phyloP scores from a whole-genome alignment of 2,329 filamentous ascomycete species.

The Pyricularia sp. region DNA sequence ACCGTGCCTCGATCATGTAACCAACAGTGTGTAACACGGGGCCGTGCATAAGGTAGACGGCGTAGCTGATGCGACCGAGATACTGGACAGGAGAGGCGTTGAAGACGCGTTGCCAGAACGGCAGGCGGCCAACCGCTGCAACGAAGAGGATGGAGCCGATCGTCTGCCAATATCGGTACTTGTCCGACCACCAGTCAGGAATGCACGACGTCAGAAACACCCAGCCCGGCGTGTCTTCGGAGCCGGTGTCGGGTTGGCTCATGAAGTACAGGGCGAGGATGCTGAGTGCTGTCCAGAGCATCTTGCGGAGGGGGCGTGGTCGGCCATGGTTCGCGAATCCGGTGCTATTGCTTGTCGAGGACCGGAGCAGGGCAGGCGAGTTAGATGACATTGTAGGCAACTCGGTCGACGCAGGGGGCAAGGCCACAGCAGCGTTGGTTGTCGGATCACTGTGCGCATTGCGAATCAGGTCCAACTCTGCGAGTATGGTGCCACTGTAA shows the following conservation, averaged over 20 bases:
- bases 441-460: conserved; percentile 28
- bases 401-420: neutral
- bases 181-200: conserved; percentile 36
- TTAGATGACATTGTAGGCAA: neutral
- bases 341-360: neutral
- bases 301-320: conserved; percentile 36
- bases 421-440: neutral
- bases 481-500: conserved; percentile 42
- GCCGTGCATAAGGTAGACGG: conserved; percentile 56
- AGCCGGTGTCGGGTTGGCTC: conserved; percentile 32
- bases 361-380: neutral
- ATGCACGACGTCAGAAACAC: conserved; percentile 35
- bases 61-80: conserved; percentile 51
- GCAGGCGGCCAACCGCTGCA: conserved; percentile 43
- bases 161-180: conserved; percentile 48
- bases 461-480: conserved; percentile 42
- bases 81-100: conserved; percentile 50
- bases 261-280: conserved; percentile 43
- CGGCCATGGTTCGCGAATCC: conserved; percentile 23
- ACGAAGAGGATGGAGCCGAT: conserved; percentile 45
- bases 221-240: conserved; percentile 40
- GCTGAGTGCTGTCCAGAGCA: conserved; percentile 32
- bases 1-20: conserved; percentile 31
- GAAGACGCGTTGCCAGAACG: conserved; percentile 49
- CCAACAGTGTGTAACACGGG: conserved; percentile 50